A percentile compares a stretch with the other conserved stretches of the same genome.
Conservation (phyloP, 371 early-diverging fungal species). For the Syncephalastrum monosporum region DNA sequence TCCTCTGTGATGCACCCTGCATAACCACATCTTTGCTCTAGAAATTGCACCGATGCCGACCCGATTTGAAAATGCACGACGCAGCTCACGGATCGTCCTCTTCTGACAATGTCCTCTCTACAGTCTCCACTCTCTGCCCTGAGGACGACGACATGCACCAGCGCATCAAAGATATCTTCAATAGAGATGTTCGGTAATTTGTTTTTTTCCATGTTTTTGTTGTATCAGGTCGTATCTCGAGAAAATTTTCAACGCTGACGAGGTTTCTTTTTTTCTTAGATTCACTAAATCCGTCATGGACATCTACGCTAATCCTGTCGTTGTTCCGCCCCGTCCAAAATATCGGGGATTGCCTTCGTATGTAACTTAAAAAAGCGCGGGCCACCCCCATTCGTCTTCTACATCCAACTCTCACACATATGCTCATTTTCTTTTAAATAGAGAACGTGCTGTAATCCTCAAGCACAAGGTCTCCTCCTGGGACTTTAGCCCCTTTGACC, state of each 20-base stretch:
- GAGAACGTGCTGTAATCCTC: constrained; percentile 39
- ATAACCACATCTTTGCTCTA: neutral
- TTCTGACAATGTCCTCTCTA: constrained; percentile 7
- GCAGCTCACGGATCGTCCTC: constrained; percentile 10
- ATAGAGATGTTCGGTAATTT: constrained; percentile 21
- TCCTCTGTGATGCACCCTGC: neutral
- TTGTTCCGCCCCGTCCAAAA: neutral
- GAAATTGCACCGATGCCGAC: constrained; percentile 21
- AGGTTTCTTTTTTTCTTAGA: constrained; percentile 7
- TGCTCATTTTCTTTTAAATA: constrained; percentile 2
- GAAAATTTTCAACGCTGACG: neutral
- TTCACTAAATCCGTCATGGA: constrained; percentile 20
- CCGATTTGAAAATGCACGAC: constrained; percentile 19
- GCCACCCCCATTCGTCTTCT: constrained; percentile 1
- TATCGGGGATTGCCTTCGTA: constrained; percentile 15
- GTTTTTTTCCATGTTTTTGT: neutral
- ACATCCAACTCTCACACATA: neutral
- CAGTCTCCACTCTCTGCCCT: constrained; percentile 10
- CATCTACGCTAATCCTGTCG: constrained; percentile 11
- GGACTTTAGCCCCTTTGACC: constrained; percentile 68
- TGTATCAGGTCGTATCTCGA: no score
- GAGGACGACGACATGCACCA: constrained; percentile 19
- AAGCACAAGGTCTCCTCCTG: constrained; percentile 55
- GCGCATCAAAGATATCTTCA: constrained; percentile 25
- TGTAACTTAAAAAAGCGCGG: neutral